These are phyloP conservation scores for Rehmannia glutinosa DNA, from an alignment of 257 asterid species.

Conservation along the genomic window DNA sequence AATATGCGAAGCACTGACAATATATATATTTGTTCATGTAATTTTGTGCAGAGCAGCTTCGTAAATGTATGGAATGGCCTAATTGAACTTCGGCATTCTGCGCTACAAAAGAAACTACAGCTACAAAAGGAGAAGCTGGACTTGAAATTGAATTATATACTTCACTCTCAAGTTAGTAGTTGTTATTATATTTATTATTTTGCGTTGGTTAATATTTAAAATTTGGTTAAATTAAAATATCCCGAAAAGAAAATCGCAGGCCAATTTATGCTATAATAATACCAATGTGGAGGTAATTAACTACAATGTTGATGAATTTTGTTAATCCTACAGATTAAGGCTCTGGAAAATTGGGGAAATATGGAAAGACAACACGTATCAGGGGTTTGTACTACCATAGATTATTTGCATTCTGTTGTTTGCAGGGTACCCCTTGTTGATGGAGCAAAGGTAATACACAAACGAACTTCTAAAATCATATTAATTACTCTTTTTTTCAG, in stretches of 20 bases:
- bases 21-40: background rate
- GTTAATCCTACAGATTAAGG: conserved; percentile 40
- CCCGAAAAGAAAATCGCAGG: no score
- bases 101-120: conserved; percentile 48
- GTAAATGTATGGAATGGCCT: conserved; percentile 37
- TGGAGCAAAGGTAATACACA: conserved; percentile 60
- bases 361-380: conserved; percentile 52
- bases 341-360: conserved; percentile 56
- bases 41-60: conserved; percentile 42
- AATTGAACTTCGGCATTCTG: conserved; percentile 45
- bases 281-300: no score
- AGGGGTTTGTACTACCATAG: conserved; percentile 43
- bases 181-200: background rate
- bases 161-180: conserved; percentile 54
- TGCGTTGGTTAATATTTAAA: no score
- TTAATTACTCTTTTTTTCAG: no score
- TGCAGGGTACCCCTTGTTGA: conserved; percentile 72
- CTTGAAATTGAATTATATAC: conserved; percentile 46
- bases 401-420: conserved; percentile 53
- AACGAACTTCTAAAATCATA: background rate
- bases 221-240: no score
- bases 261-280: no score
- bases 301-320: no score
- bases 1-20: background rate
- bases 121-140: conserved; percentile 58